Conservation (phyloP, 495 filamentous ascomycete species). For the Trichocladium antarcticum region DNA sequence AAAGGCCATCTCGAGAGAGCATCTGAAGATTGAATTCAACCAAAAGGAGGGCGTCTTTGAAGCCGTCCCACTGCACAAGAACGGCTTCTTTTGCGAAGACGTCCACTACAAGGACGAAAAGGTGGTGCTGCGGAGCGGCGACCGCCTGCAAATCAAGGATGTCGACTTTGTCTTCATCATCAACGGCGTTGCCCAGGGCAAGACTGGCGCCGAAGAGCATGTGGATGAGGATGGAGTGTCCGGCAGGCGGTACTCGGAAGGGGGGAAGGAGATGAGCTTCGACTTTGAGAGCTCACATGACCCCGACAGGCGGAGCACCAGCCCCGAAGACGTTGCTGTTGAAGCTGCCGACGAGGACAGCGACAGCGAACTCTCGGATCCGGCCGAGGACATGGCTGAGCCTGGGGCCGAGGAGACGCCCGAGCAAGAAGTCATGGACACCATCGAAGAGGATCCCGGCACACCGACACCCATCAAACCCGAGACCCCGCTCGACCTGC, state of each 20-base stretch:
- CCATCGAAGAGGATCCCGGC: constrained; percentile 32
- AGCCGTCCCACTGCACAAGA: constrained; percentile 69
- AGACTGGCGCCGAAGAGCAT: constrained; percentile 51
- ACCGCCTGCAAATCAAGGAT: constrained; percentile 66
- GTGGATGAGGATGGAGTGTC: constrained; percentile 31
- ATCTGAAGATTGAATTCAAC: constrained; percentile 76
- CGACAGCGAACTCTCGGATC: constrained; percentile 24
- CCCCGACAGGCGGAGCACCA: constrained; percentile 41
- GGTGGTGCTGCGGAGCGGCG: constrained; percentile 58
- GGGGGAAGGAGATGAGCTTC: constrained; percentile 51
- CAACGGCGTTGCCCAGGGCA: constrained; percentile 58
- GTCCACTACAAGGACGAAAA: constrained; percentile 52
- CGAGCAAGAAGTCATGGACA: constrained; percentile 28
- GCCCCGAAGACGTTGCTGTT: constrained; percentile 33
- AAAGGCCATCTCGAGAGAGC: constrained; percentile 73
- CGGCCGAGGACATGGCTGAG: constrained; percentile 18
- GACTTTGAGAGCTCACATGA: constrained; percentile 52
- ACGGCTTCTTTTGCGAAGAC: constrained; percentile 76
- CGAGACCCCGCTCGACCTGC: constrained; percentile 25
- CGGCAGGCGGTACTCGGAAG: constrained; percentile 37
- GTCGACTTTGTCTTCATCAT: constrained; percentile 63
- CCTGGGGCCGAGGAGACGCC: constrained; percentile 29
- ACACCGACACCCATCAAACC: constrained; percentile 17
- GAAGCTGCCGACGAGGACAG: constrained; percentile 14
- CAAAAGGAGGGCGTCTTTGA: constrained; percentile 63